These are phyloP conservation scores for Acacia confusa DNA, from an alignment of 306 rosid genomes.

Conservation along the genomic window DNA sequence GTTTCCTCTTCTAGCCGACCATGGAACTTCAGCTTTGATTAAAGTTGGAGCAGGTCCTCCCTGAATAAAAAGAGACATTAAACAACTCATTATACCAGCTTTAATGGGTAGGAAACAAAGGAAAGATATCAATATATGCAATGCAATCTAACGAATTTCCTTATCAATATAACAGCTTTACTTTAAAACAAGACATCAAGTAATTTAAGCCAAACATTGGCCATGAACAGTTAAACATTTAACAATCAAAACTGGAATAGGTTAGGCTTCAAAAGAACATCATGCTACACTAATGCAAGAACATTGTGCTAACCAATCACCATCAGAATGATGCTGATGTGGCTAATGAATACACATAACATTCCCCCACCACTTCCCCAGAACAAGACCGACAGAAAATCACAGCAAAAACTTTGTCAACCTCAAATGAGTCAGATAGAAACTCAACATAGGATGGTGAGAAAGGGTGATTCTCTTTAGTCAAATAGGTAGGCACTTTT, in stretches of 20 bases:
- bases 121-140: background rate
- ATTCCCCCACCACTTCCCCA: background rate
- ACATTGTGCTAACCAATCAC: background rate
- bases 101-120: background rate
- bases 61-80: conserved; percentile 44
- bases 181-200: background rate
- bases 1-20: conserved; percentile 88
- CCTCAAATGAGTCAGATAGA: background rate
- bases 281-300: background rate
- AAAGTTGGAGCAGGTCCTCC: conserved; percentile 77
- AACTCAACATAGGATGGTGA: background rate
- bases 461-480: too few species aligned
- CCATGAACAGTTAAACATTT: background rate
- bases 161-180: background rate
- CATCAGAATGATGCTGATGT: background rate
- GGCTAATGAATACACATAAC: background rate
- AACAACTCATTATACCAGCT: background rate
- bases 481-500: too few species aligned
- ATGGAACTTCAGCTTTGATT: conserved; percentile 89
- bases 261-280: background rate
- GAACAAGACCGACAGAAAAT: background rate
- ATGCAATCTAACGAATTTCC: background rate
- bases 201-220: background rate
- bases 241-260: background rate
- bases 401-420: background rate